Conservation (phyloP, 2,329 filamentous ascomycete species). For the Neonectria hederae region DNA sequence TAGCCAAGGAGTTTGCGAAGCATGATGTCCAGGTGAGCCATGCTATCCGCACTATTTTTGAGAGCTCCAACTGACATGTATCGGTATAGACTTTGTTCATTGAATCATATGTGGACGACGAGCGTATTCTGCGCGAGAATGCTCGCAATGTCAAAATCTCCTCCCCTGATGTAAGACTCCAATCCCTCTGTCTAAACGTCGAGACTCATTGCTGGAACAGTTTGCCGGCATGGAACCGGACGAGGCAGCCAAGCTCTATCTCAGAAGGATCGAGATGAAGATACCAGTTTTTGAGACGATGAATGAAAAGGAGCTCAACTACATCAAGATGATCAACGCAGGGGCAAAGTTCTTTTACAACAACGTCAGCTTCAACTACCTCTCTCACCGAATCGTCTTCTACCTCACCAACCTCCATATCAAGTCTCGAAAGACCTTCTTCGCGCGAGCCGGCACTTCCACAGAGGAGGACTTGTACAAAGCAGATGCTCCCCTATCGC, state of each 20-base stretch:
- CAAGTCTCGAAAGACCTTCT: conserved; percentile 93
- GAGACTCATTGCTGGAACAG: conserved; percentile 51
- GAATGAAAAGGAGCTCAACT: conserved; percentile 92
- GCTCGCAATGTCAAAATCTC: conserved; percentile 97
- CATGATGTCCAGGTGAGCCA: conserved; percentile 83
- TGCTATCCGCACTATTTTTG: no score
- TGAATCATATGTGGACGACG: conserved; percentile 93
- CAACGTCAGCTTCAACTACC: conserved; percentile 95
- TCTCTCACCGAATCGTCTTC: conserved; percentile 97
- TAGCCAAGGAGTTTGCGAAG: conserved; percentile 97
- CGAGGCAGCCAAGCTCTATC: conserved; percentile 91
- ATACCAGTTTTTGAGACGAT: conserved; percentile 98
- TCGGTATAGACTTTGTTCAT: conserved; percentile 84
- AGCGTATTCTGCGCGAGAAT: conserved; percentile 94
- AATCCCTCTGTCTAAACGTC: background rate
- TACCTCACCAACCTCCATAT: conserved; percentile 98
- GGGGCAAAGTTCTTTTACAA: conserved; percentile 94
- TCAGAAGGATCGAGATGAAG: conserved; percentile 87
- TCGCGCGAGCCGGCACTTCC: conserved; percentile 86
- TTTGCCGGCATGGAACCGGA: conserved; percentile 92
- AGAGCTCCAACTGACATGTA: conserved; percentile 5
- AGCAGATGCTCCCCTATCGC: conserved; percentile 84
- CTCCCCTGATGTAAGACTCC: conserved; percentile 80
- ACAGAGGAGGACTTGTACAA: conserved; percentile 93
- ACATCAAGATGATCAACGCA: conserved; percentile 99